Evolutionary conservation across 768 basidiomycete genomes (phyloP), one percentile per base, ranked within the genome.

Genomic region (Trametes villosa): DNA sequence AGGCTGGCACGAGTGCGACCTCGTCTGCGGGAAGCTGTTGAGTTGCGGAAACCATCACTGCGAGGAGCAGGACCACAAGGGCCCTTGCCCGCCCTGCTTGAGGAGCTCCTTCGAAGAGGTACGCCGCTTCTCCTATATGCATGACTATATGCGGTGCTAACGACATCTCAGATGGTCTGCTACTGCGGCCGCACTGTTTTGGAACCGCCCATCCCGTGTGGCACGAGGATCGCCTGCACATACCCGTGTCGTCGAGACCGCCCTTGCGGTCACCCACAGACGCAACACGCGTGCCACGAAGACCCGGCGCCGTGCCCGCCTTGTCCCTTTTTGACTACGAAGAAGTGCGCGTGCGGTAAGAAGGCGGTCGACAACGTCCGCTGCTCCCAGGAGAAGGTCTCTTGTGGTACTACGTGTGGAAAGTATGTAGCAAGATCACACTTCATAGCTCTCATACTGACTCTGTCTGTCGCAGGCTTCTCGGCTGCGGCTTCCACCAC

Each of bases 71-170:
- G 96, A 98, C 70, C 96, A 99, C 72, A 83, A 79, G 59, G 93
- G 94, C 0, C 74, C 81, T 0, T 99, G 97, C 71, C 86, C 83
- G 0, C 81, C 87, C 22, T 99, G 97, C 74, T 77, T 96, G 51
- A 83, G 87, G 71, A 94, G 94, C 45, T 88, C 89, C 1, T 99
- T 96, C 67, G 95, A 98, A 41, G 97, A 99, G 85, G 88, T 89
- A 63, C 30, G 83, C 12, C 5, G 29, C 18, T 12, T 51, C 22
- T 46, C 15, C 20, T 26, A 1, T 9, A 27, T 18, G 44, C 56
- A 45, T 63, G 15, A 22, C 20, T 27, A 3, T 2, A 34, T 13
- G 5, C 18, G 5, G n/a, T 33, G 18, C 27, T 57, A 29, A 57
- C 41, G 9, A 17, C 11, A 6, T 38, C 20, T 27, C 67, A 92